phyloP scores from a whole-genome alignment of 176 grass and related monocot species.

The Aegilops bicornis region DNA sequence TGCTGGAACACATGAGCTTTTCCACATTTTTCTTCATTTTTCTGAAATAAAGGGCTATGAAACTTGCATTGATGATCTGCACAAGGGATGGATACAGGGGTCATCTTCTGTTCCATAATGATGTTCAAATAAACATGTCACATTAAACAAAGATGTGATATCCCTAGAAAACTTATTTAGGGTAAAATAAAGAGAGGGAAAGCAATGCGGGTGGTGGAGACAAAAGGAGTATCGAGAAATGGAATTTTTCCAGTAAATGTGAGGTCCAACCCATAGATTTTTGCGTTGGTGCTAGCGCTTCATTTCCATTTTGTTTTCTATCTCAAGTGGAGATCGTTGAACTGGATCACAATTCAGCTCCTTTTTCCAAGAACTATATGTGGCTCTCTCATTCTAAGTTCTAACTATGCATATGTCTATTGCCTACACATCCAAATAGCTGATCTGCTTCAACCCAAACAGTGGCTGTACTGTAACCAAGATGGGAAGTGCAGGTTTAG shows the following conservation, averaged over 20 bases:
- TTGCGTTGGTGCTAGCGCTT: not conserved
- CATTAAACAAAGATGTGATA: not conserved
- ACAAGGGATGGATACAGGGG: not conserved
- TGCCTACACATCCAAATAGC: not conserved
- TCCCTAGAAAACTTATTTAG: not conserved
- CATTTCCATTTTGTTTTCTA: too few relatives aligned
- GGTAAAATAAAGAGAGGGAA: not conserved
- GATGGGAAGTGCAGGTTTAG: not conserved
- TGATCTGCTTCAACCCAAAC: not conserved
- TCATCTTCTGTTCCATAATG: not conserved
- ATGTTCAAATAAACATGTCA: not conserved
- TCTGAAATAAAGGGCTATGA: not conserved
- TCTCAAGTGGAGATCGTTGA: not conserved
- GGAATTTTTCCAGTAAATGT: not conserved
- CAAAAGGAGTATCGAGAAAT: not conserved
- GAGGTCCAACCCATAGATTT: not conserved
- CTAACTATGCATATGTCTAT: not conserved
- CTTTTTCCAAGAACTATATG: not conserved
- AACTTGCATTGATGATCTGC: not conserved
- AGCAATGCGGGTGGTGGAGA: not conserved
- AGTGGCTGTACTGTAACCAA: not conserved
- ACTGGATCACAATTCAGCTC: not conserved
- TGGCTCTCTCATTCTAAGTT: not conserved
- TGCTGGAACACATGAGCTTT: not conserved
- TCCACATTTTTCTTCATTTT: not conserved